Base-by-base conservation (phyloP, 805 yeast species). In the Ogataea salicorniae region DNA sequence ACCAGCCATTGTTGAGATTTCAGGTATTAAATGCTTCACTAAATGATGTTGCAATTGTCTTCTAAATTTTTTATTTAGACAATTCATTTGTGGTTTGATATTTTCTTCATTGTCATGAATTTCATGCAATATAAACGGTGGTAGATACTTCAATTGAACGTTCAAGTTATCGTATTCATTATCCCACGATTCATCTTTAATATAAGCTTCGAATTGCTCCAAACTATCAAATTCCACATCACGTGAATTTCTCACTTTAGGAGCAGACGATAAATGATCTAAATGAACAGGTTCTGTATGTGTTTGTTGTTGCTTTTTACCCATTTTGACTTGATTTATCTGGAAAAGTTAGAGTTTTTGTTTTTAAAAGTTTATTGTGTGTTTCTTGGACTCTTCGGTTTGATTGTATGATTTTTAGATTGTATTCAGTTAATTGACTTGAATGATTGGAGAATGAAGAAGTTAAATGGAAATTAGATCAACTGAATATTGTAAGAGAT, bases 21-120 rank as follows among this genome's bases (percentile, higher is more conserved):
- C 91, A 51, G 76, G 75, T 60, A 85, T 71, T 60, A 85, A 68
- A 63, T 84, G 91, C 59, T 83, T 83, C 57, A 81, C 78, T 46
- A 85, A 72, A 59, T 85, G 92, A 64, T 85, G 92, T 58, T 81
- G 84, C 63, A 85, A 73, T 64, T 84, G 84, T 62, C 92, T 75
- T 50, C 79, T 80, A 61, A 83, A 85, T 66, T 84, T 84, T 57
- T 80, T 77, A 48, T 83, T 81, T 62, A 84, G 80, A 51, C 84
- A 80, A 66, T 84, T 84, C 73, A 79, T 81, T 39, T 85, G 79
- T 31, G 84, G 83, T 63, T 84, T 83, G 52, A 84, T 77, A 61
- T 81, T 83, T 45, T 84, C 90, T 49, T 81, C 79, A 59, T 84
- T 81, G 48, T 81, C 79, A 54, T 82, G 87, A 51, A 82, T 76